Conservation (phyloP, 2,329 filamentous ascomycete species). For the Neofusicoccum parvum region DNA sequence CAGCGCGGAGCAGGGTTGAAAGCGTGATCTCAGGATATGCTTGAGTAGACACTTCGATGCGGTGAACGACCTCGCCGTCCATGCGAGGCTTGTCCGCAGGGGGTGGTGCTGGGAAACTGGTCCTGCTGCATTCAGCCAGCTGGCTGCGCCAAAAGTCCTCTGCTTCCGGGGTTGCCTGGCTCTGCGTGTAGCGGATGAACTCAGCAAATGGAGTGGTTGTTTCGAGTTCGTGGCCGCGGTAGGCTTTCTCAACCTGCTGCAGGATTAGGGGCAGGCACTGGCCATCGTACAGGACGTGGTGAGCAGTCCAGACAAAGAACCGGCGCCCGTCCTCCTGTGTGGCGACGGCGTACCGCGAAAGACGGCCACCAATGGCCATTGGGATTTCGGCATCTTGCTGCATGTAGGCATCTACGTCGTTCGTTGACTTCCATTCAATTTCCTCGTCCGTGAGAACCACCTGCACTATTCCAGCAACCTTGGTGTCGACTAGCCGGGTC, state of each 20-base stretch:
- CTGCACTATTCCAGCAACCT: constrained; percentile 1
- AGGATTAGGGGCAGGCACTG: constrained; percentile 37
- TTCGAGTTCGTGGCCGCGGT: constrained; percentile 23
- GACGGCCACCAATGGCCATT: constrained; percentile 44
- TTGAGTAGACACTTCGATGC: constrained; percentile 27
- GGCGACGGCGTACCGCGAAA: constrained; percentile 43
- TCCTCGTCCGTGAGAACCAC: background rate
- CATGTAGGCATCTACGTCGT: constrained; percentile 35
- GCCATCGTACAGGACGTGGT: constrained; percentile 42
- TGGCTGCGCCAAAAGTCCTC: too few species aligned
- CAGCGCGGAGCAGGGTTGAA: constrained; percentile 32
- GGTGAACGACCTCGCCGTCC: constrained; percentile 25
- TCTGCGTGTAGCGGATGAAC: constrained; percentile 1
- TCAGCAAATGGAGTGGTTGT: too few species aligned
- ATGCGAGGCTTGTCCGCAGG: too few species aligned
- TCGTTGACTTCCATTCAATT: background rate
- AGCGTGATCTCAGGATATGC: constrained; percentile 24
- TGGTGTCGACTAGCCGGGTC: constrained; percentile 35
- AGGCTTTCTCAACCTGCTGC: constrained; percentile 33
- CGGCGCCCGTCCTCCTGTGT: background rate
- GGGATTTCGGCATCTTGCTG: constrained; percentile 33
- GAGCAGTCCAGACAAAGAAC: constrained; percentile 28
- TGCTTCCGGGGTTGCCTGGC: constrained; percentile 26
- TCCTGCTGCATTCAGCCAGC: too few species aligned
- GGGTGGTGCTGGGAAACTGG: too few species aligned